These are phyloP conservation scores for Xylaria grammica DNA, from an alignment of 495 filamentous ascomycete genomes.

Conservation along the genomic window DNA sequence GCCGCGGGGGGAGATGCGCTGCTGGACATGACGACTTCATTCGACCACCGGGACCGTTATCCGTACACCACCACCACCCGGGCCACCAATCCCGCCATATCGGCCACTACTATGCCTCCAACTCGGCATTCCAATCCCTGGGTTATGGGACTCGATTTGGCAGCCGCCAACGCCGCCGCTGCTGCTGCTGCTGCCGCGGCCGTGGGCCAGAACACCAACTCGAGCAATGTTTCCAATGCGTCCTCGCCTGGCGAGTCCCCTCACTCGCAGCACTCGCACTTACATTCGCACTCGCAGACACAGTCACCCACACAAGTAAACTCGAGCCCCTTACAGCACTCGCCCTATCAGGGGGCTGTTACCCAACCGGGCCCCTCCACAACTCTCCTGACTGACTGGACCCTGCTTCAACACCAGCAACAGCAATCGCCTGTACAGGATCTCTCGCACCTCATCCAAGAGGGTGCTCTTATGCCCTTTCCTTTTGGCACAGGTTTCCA, in stretches of 20 bases:
- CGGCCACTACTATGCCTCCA: conserved; percentile 50
- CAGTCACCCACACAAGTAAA: conserved; percentile 51
- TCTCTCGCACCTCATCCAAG: conserved; percentile 58
- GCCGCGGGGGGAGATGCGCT: conserved; percentile 56
- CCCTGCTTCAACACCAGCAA: conserved; percentile 52
- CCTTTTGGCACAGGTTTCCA: conserved; percentile 55
- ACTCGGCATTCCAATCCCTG: conserved; percentile 49
- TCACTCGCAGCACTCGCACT: conserved; percentile 39
- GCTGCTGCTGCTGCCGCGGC: conserved; percentile 16
- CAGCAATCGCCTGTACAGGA: conserved; percentile 56
- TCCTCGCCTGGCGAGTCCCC: conserved; percentile 54
- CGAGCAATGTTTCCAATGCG: conserved; percentile 45
- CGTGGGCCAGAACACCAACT: conserved; percentile 44
- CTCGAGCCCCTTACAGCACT: conserved; percentile 52
- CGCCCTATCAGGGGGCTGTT: conserved; percentile 50
- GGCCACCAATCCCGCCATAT: conserved; percentile 44
- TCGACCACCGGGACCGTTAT: conserved; percentile 60
- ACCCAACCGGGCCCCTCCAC: conserved; percentile 46
- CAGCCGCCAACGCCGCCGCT: conserved; percentile 38
- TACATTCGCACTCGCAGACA: conserved; percentile 23
- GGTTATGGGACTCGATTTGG: conserved; percentile 51
- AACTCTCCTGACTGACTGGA: conserved; percentile 57
- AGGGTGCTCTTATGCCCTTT: conserved; percentile 53
- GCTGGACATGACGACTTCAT: conserved; percentile 57
- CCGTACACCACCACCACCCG: conserved; percentile 50